Conservation (phyloP, 2,329 filamentous ascomycete genomes). For the Eutypella sp. region DNA sequence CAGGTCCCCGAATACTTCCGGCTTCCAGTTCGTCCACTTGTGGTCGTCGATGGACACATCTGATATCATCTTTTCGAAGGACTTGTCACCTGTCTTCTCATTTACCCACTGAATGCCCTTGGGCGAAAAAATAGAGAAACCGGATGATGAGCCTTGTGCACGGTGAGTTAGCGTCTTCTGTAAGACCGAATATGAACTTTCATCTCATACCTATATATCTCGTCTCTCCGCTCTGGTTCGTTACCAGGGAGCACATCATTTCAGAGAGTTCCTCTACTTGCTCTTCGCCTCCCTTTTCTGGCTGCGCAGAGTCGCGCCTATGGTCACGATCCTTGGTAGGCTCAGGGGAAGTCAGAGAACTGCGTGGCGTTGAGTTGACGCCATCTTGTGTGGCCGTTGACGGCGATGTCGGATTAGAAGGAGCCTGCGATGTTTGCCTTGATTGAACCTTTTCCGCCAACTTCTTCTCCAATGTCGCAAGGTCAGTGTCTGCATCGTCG, state of each 20-base stretch:
- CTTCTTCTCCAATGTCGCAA: conserved; percentile 81
- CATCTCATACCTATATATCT: conserved; percentile 78
- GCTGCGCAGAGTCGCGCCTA: conserved; percentile 35
- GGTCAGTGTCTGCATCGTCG: conserved; percentile 81
- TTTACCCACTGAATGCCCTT: conserved; percentile 99
- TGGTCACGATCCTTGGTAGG: conserved; percentile 35
- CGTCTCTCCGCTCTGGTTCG: conserved; percentile 90
- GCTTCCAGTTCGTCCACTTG: conserved; percentile 97
- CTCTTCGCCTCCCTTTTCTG: conserved; percentile 48
- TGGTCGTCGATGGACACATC: conserved; percentile 88
- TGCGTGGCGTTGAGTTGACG: conserved; percentile 44
- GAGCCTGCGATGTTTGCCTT: conserved; percentile 43
- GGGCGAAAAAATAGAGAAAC: conserved; percentile 97
- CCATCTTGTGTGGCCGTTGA: conserved; percentile 41
- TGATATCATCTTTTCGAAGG: conserved; percentile 92
- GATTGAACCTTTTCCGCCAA: conserved; percentile 51
- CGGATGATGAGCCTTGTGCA: conserved; percentile 77
- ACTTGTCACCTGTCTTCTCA: conserved; percentile 90
- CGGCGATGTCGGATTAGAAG: conserved; percentile 48
- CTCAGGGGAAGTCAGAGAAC: conserved; percentile 50
- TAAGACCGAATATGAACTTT: neutral
- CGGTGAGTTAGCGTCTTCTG: conserved; percentile 4
- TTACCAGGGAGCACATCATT: conserved; percentile 98
- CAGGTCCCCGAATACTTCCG: conserved; percentile 91
- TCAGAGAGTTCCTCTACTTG: conserved; percentile 88